Evolutionary conservation across 106 monocot species (phyloP), one percentile per base, ranked within the genome.

Genomic region (Phalaenopsis equestris): DNA sequence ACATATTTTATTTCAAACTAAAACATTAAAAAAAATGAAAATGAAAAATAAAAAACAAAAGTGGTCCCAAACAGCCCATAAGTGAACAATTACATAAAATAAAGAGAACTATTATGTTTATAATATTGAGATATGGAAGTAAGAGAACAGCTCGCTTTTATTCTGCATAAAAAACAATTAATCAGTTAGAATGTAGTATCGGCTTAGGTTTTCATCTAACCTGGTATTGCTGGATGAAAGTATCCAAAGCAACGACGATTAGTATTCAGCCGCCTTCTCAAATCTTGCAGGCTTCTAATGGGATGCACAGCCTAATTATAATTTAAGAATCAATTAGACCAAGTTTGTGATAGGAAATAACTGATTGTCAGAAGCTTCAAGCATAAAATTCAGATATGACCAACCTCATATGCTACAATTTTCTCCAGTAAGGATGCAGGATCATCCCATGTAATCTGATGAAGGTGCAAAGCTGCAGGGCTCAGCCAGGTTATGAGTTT

Each of bases 401-500:
- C 12, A 41, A 78, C 94, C 88, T 95, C 94, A 88, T 95, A 95
- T 77, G 84, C 92, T 58, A 95, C 94, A 86, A 95, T 90, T 85
- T 95, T 95, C 83, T 95, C 94, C 55, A 95, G 72, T 75, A 95
- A 87, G 30, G 94, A 95, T 67, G 94, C 94, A 80, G 94, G 88
- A 83, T 91, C 91, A 88, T 95, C 88, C 94, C 94, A 95, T 30
- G 94, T 95, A 42, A 95, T 92, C 73, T 92, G 90, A 57, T 92
- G 91, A 84, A 94, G 94, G 76, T 88, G 90, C 81, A 94, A 85
- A 61, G 91, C 85, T 47, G 94, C 94, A 37, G 94, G 94, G 83
- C 94, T 94, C 43, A 94, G 88, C 91, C 94, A 94, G 39, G 87
- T 92, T 79, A 92, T 81, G 52, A 94, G 87, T 48, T 90, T 94